Conservation (phyloP, 768 basidiomycete genomes). For the Xanthoconium stramineum region DNA sequence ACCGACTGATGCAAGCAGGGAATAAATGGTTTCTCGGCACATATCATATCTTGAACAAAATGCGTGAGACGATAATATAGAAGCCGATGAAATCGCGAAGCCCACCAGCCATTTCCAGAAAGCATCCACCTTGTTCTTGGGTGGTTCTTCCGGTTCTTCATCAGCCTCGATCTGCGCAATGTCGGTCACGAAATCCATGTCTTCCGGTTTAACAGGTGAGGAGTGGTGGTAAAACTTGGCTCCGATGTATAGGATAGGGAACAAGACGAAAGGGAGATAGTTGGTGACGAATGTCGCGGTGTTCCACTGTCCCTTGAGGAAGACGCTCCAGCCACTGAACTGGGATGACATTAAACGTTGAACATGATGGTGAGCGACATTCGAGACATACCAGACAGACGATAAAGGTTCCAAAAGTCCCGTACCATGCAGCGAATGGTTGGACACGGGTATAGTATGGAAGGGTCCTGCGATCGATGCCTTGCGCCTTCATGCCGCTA, state of each 20-base stretch:
- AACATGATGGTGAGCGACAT: neutral
- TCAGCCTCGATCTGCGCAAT: conserved; percentile 70
- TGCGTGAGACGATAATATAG: neutral
- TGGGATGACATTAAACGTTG: conserved; percentile 31
- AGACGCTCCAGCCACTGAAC: conserved; percentile 52
- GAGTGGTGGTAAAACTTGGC: conserved; percentile 45
- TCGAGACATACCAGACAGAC: conserved; percentile 57
- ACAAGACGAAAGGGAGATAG: conserved; percentile 68
- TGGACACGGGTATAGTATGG: conserved; percentile 70
- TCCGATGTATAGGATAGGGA: conserved; percentile 70
- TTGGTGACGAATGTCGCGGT: conserved; percentile 76
- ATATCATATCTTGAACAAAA: conserved; percentile 21
- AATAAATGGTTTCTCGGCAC: neutral
- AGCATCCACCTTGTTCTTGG: conserved; percentile 62
- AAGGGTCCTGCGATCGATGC: conserved; percentile 63
- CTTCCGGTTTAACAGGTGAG: conserved; percentile 36
- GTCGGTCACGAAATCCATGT: conserved; percentile 85
- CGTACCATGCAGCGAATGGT: conserved; percentile 69
- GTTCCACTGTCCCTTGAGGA: conserved; percentile 52
- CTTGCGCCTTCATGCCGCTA: conserved; percentile 77
- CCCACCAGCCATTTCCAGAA: conserved; percentile 82
- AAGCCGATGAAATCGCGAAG: neutral
- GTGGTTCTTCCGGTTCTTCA: conserved; percentile 67
- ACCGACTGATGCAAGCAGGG: neutral
- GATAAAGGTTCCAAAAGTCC: conserved; percentile 33